phyloP scores from a whole-genome alignment of 179 eudicot genomes.

The Corrigiola litoralis region DNA sequence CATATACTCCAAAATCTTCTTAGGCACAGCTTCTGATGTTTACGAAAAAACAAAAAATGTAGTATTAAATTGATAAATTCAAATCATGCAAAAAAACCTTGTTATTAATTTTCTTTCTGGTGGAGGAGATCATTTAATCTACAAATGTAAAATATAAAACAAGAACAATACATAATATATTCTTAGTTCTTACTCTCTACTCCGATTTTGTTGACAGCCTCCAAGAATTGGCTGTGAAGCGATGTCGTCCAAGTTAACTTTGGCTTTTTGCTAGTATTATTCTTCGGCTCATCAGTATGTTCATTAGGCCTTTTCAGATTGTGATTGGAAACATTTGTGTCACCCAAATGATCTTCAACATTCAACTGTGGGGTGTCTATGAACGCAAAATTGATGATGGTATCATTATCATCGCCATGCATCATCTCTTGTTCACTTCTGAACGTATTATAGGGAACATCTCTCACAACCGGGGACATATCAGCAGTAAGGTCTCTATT shows the following conservation, averaged over 20 bases:
- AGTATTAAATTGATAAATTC: no score
- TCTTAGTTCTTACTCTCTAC: slow-evolving; percentile 40
- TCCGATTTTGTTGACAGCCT: slow-evolving; percentile 44
- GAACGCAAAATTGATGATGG: neutral
- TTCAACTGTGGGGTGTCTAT: neutral
- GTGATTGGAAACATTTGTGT: neutral
- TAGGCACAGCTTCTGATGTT: slow-evolving; percentile 23
- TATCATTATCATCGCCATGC: neutral
- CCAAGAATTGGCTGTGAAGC: slow-evolving; percentile 48
- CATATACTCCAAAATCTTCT: slow-evolving; percentile 26
- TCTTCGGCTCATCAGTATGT: neutral
- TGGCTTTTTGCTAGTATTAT: slow-evolving; percentile 17
- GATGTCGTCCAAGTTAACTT: slow-evolving; percentile 50
- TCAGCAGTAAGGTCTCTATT: neutral
- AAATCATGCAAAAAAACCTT: no score
- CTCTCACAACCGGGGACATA: neutral
- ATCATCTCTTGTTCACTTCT: neutral
- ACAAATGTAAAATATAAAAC: neutral
- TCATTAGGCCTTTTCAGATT: neutral
- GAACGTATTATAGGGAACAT: neutral
- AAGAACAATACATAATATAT: neutral
- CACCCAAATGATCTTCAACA: neutral
- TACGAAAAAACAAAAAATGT: neutral
- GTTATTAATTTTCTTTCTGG: no score
- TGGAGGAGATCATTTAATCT: no score